phyloP scores from a whole-genome alignment of 495 filamentous ascomycete genomes.

The Monascus purpureus region DNA sequence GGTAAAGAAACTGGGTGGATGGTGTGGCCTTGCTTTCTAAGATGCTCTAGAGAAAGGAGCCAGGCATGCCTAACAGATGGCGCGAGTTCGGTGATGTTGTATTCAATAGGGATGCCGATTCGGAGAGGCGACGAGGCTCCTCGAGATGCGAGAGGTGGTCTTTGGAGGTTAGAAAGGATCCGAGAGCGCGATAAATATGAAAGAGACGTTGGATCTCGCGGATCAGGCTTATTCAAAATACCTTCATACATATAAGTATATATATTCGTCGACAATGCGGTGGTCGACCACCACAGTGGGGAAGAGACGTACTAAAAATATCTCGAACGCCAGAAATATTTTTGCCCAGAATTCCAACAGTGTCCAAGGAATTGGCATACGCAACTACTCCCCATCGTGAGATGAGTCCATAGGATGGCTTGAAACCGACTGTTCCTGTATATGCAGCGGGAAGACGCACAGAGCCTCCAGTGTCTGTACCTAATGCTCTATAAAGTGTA shows the following conservation, averaged over 20 bases:
- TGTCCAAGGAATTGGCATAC: conserved; percentile 93
- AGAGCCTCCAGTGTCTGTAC: conserved; percentile 91
- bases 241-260: conserved; percentile 11
- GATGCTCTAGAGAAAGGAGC: conserved; percentile 38
- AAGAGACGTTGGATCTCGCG: conserved; percentile 65
- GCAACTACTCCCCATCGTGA: conserved; percentile 85
- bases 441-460: conserved; percentile 88
- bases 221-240: conserved; percentile 47
- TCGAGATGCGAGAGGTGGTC: conserved; percentile 13
- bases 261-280: no score
- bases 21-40: conserved; percentile 50
- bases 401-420: conserved; percentile 76
- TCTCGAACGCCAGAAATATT: conserved; percentile 31
- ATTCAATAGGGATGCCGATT: conserved; percentile 74
- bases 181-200: conserved; percentile 32
- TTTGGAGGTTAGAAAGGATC: conserved; percentile 17
- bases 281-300: neutral
- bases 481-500: conserved; percentile 45
- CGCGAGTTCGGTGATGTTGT: conserved; percentile 74
- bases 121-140: conserved; percentile 20
- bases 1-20: conserved; percentile 72
- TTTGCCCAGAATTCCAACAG: conserved; percentile 65
- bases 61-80: conserved; percentile 54
- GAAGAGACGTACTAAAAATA: conserved; percentile 38
- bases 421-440: conserved; percentile 77